Evolutionary conservation across 345 rosid species (phyloP).

Genomic region (Boechera stricta): DNA sequence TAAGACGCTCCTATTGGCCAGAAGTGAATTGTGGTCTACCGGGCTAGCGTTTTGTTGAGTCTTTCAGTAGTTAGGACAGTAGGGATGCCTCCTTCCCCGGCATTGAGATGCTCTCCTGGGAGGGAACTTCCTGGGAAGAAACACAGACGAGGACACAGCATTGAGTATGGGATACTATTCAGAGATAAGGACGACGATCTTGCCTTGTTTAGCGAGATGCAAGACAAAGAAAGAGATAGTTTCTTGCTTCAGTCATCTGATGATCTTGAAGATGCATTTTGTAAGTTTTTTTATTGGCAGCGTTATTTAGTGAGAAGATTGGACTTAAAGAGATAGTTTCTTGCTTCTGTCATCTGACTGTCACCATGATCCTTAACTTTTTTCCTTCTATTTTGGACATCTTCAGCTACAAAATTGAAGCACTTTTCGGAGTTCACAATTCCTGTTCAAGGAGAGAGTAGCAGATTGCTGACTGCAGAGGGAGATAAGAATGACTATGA

Average conservation of each 20-base stretch:
- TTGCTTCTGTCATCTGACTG: conserved; percentile 22
- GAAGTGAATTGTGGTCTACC: conserved; percentile 34
- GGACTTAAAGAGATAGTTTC: not conserved
- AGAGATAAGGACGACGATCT: conserved; percentile 89
- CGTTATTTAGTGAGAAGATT: not conserved
- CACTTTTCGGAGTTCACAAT: conserved; percentile 77
- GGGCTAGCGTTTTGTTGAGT: conserved; percentile 5
- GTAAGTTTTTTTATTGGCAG: conserved; percentile 53
- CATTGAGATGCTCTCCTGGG: conserved; percentile 76
- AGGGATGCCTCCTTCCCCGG: conserved; percentile 93
- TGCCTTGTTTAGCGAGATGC: conserved; percentile 88
- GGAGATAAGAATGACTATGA: conserved; percentile 98
- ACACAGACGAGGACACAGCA: conserved; percentile 77
- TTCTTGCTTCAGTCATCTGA: conserved; percentile 85
- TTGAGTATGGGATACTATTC: conserved; percentile 67
- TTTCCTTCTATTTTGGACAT: conserved; percentile 31
- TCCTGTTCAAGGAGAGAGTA: conserved; percentile 88
- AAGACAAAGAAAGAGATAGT: conserved; percentile 74
- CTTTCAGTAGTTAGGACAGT: conserved; percentile 29
- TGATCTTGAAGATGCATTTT: conserved; percentile 81
- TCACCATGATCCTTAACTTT: not conserved
- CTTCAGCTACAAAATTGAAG: conserved; percentile 79
- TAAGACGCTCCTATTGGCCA: conserved; percentile 32
- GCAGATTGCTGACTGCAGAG: conserved; percentile 80
- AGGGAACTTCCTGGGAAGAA: conserved; percentile 64